Percentiles rank a stretch among this genome's conserved stretches.
These are phyloP conservation scores for Fusarium sp. DNA, from an alignment of 2,329 filamentous ascomycete genomes.

Conservation along the genomic window DNA sequence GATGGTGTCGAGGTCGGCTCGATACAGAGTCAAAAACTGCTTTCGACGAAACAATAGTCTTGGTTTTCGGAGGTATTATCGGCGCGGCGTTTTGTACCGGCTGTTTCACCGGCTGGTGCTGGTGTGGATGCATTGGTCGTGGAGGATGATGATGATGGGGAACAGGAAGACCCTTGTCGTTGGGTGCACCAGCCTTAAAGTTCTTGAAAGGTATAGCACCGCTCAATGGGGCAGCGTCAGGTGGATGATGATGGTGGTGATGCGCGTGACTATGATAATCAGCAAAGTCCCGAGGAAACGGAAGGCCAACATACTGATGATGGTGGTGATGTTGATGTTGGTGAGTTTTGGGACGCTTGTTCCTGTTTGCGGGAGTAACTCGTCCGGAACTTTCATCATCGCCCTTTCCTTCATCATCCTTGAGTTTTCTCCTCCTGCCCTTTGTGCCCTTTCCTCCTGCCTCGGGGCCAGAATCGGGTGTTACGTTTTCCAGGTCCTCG, in stretches of 20 bases:
- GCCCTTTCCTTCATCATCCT: constrained; percentile 76
- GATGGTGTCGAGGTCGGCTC: constrained; percentile 77
- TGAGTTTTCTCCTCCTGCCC: constrained; percentile 74
- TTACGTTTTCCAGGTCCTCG: constrained; percentile 61
- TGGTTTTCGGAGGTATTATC: constrained; percentile 67
- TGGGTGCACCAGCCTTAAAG: constrained; percentile 59
- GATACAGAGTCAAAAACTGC: constrained; percentile 78
- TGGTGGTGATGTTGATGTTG: constrained; percentile 76
- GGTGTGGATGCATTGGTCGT: constrained; percentile 47
- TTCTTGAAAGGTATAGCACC: constrained; percentile 61
- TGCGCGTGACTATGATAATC: constrained; percentile 61
- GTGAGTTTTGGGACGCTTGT: constrained; percentile 75
- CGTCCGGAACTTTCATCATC: constrained; percentile 75
- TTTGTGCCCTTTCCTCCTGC: constrained; percentile 56
- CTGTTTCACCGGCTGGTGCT: constrained; percentile 43
- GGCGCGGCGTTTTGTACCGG: constrained; percentile 37
- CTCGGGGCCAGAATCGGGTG: constrained; percentile 59
- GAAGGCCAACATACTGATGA: constrained; percentile 65
- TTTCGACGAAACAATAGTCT: constrained; percentile 74
- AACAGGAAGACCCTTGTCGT: constrained; percentile 52
- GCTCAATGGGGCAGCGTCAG: constrained; percentile 58
- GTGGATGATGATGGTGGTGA: constrained; percentile 65
- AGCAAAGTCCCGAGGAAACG: constrained; percentile 27
- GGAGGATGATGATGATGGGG: constrained; percentile 63
- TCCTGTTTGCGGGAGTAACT: constrained; percentile 67